Evolutionary conservation across 352 stramenopile genomes (phyloP).

Genomic region (Hyphochytrium catenoides): DNA sequence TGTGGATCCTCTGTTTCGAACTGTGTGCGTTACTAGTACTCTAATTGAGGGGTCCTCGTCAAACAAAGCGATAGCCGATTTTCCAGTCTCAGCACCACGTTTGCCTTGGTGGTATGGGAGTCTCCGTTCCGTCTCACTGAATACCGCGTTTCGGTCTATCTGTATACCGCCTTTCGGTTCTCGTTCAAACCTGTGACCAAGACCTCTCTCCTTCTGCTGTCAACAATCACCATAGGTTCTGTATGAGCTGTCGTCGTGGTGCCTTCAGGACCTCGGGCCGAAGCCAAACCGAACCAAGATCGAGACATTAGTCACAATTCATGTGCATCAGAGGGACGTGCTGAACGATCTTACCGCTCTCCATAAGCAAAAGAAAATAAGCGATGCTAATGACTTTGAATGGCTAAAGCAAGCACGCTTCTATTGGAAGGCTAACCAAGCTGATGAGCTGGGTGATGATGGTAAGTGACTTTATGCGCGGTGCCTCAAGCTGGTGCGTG

Average conservation of each 20-base stretch:
- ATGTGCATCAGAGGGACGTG: slow-evolving; percentile 94
- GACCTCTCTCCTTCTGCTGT: no score
- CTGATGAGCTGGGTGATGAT: slow-evolving; percentile 79
- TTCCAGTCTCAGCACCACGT: no score
- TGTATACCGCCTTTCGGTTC: no score
- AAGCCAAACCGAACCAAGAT: slow-evolving; percentile 94
- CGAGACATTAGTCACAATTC: slow-evolving; percentile 91
- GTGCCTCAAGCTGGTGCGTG: background rate
- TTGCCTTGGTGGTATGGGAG: no score
- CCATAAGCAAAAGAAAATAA: slow-evolving; percentile 87
- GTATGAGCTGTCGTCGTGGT: slow-evolving; percentile 84
- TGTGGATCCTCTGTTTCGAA: no score
- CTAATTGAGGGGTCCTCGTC: no score
- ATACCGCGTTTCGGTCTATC: no score
- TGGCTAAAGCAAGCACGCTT: slow-evolving; percentile 98
- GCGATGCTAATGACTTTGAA: slow-evolving; percentile 92
- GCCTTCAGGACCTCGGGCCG: slow-evolving; percentile 79
- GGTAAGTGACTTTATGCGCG: slow-evolving; percentile 19
- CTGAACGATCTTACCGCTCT: slow-evolving; percentile 77
- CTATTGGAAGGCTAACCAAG: slow-evolving; percentile 81
- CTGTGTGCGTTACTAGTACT: no score
- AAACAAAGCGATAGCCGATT: no score
- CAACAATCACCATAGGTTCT: slow-evolving; percentile 56
- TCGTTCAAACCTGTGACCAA: no score
- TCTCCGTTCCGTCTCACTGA: no score